Base-by-base conservation (phyloP, 352 stramenopile species). In the Pythium dissotocum region DNA sequence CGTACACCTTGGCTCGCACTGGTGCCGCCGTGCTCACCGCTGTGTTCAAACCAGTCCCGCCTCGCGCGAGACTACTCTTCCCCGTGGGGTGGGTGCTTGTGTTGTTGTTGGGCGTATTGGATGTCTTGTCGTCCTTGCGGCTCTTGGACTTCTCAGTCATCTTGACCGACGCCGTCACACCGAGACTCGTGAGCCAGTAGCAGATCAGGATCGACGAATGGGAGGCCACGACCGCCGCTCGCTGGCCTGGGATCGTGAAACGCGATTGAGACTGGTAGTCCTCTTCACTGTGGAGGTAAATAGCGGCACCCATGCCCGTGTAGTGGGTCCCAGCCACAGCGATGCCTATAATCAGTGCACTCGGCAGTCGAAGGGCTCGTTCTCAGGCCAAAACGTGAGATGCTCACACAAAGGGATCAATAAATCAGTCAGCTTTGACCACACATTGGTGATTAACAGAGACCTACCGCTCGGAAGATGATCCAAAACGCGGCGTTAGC, bases 311-410 rank as follows among this genome's bases (percentile, higher is more conserved):
- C 82, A 91, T 90, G 49, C 83, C 83, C 0, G 54, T 64, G 67
- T 90, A 91, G 60, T 91, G 83, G 4, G 83, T 89, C 10, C 82
- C 82, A n/a, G 79, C 90, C 38, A 91, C 78, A 16, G 82, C 83
- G 40, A 88, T 65, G 8, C 83, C 82, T 82, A 91, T 91, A 58
- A 89, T 80, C 21, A 90, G 56, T 32, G 80, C 80, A 48, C 80
- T 90, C 0, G 62, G 77, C 0, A 91, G 32, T 21, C 83, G 79
- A 32, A 91, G 71, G 58, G 55, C 36, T 90, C 78, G 38, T 71
- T 78, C 12, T 83, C 62, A 10, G 83, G 82, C 69, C 76, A 89
- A 56, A 91, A 90, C 26, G 83, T 89, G 10, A 88, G 61, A 75
- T 90, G 49, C 3, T 12, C 18, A 32, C 6, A 52, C 10, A 8